Conservation (phyloP, 2,329 filamentous ascomycete genomes). For the Aspergillus floridensis region DNA sequence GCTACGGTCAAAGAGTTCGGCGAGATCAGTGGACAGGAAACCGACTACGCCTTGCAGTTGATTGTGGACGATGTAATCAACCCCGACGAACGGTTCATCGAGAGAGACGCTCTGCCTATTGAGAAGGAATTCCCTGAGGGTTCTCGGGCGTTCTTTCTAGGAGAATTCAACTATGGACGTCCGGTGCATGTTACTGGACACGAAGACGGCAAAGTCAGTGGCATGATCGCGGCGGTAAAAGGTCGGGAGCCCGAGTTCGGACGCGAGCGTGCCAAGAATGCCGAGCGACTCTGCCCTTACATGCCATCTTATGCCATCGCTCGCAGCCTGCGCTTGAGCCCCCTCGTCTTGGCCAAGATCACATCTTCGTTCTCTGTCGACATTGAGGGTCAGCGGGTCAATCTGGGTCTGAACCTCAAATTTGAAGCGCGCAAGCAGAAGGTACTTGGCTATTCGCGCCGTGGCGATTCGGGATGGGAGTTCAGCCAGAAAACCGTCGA, state of each 20-base stretch:
- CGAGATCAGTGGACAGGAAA: conserved; percentile 78
- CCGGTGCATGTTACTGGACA: conserved; percentile 81
- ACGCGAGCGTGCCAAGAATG: conserved; percentile 65
- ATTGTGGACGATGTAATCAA: conserved; percentile 88
- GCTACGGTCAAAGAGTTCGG: conserved; percentile 92
- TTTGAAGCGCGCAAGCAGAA: conserved; percentile 95
- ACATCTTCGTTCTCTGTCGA: conserved; percentile 89
- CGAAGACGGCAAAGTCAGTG: conserved; percentile 69
- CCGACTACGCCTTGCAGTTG: conserved; percentile 85
- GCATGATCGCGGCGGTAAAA: conserved; percentile 71
- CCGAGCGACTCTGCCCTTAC: conserved; percentile 72
- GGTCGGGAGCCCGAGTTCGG: conserved; percentile 79
- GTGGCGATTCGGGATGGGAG: conserved; percentile 85
- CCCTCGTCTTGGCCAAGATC: conserved; percentile 88
- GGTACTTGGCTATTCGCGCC: conserved; percentile 91
- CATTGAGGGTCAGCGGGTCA: conserved; percentile 77
- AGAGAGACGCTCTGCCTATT: conserved; percentile 80
- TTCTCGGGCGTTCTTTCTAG: conserved; percentile 86
- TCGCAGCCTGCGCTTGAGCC: conserved; percentile 74
- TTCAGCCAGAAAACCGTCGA: conserved; percentile 82
- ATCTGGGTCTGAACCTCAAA: conserved; percentile 92
- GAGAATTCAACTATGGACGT: conserved; percentile 87
- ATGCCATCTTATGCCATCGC: conserved; percentile 87
- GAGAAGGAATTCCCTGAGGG: conserved; percentile 86
- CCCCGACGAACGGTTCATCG: conserved; percentile 88